These are phyloP conservation scores for Fusarium sp. DNA, from an alignment of 2,329 filamentous ascomycete genomes.

Conservation along the genomic window DNA sequence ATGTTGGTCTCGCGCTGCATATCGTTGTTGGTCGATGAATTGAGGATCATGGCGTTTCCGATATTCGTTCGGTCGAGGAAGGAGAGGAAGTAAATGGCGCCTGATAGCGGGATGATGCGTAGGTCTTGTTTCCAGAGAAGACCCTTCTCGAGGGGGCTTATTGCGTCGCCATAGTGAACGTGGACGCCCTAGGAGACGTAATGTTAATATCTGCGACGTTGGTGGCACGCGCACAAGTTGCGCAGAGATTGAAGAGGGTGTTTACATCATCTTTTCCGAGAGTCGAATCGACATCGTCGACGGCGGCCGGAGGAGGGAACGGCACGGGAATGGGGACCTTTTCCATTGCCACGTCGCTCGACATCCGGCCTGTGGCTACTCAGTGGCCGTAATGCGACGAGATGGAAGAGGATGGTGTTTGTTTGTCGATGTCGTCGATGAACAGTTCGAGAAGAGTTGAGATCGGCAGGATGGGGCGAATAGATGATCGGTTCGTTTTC, in stretches of 20 bases:
- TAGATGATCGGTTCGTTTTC: background rate
- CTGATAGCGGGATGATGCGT: constrained; percentile 72
- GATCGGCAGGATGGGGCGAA: constrained; percentile 28
- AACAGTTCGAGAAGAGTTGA: constrained; percentile 1
- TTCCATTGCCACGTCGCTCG: constrained; percentile 31
- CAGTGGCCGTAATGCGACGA: constrained; percentile 19
- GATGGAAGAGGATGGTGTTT: constrained; percentile 6
- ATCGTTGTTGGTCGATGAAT: constrained; percentile 69
- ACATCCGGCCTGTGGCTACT: constrained; percentile 34
- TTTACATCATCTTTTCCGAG: constrained; percentile 43
- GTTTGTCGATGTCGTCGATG: background rate
- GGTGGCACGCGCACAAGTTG: constrained; percentile 1
- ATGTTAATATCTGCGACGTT: constrained; percentile 19
- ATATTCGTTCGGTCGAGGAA: constrained; percentile 78
- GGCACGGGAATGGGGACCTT: constrained; percentile 39
- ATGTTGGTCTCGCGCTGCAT: constrained; percentile 72
- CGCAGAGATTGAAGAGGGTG: background rate
- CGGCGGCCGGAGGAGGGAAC: constrained; percentile 43
- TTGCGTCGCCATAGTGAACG: constrained; percentile 35
- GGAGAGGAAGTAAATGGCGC: constrained; percentile 73
- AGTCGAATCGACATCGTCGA: constrained; percentile 45
- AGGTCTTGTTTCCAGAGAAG: constrained; percentile 70
- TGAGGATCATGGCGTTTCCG: constrained; percentile 75
- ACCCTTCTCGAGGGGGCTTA: constrained; percentile 50
- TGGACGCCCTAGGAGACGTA: constrained; percentile 27